Conservation (phyloP, 768 basidiomycete genomes). For the Coprinellus micaceus region DNA sequence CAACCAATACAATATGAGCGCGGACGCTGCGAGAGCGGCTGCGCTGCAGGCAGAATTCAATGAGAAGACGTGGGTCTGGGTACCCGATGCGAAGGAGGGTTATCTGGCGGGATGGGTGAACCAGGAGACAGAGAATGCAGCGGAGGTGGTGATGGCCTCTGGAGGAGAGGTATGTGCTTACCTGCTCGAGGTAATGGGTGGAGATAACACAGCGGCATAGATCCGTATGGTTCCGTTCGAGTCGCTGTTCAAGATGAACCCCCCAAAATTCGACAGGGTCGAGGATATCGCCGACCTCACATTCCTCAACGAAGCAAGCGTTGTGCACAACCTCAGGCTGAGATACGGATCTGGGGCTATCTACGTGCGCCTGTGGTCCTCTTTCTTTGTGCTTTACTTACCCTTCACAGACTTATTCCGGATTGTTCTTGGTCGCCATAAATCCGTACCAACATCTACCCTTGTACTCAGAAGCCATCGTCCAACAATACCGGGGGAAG, state of each 20-base stretch:
- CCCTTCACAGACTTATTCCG: conserved; percentile 75
- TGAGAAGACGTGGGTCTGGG: conserved; percentile 99
- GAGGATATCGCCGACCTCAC: conserved; percentile 98
- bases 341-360: conserved; percentile 90
- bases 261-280: conserved; percentile 96
- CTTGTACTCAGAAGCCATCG: conserved; percentile 83
- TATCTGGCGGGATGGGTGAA: conserved; percentile 95
- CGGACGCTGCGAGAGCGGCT: conserved; percentile 77
- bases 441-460: conserved; percentile 95
- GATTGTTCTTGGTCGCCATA: conserved; percentile 95
- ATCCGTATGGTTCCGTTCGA: conserved; percentile 64
- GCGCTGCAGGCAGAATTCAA: conserved; percentile 95
- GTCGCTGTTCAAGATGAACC: conserved; percentile 92
- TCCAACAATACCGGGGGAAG: conserved; percentile 87
- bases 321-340: conserved; percentile 94
- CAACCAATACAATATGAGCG: conserved; percentile 35
- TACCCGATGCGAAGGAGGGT: conserved; percentile 87
- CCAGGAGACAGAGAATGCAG: conserved; percentile 80
- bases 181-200: background rate
- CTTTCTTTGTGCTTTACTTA: conserved; percentile 5
- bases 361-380: conserved; percentile 61
- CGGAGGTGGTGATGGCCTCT: conserved; percentile 80
- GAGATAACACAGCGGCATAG: conserved; percentile 15
- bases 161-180: conserved; percentile 66
- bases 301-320: conserved; percentile 96